A percentile compares a stretch with the other conserved stretches of the same genome.
These are phyloP conservation scores for Malus orientalis DNA, from an alignment of 306 rosid genomes.

Conservation along the genomic window DNA sequence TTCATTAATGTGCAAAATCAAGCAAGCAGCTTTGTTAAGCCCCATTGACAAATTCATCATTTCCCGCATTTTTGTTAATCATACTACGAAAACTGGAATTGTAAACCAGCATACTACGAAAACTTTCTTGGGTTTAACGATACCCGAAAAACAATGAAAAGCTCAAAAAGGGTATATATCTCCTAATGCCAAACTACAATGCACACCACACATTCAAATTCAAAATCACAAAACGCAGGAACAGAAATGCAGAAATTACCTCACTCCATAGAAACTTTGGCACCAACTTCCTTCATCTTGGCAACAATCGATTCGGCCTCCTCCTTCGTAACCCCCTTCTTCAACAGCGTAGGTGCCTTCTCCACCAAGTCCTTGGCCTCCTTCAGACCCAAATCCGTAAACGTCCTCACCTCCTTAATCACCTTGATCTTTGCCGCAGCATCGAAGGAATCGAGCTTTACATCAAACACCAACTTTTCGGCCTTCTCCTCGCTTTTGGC, in stretches of 20 bases:
- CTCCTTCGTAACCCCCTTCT: constrained; percentile 85
- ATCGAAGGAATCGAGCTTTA: constrained; percentile 81
- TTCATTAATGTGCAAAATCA: neutral
- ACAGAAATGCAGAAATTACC: constrained; percentile 28
- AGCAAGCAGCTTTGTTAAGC: neutral
- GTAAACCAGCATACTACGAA: neutral
- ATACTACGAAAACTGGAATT: neutral
- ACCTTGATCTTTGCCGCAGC: constrained; percentile 76
- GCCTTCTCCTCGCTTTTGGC: constrained; percentile 44
- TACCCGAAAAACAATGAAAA: neutral
- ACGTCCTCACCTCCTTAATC: constrained; percentile 83
- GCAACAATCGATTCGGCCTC: constrained; percentile 74
- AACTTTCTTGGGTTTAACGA: neutral
- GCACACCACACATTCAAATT: neutral
- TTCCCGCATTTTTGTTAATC: neutral
- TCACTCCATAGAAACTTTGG: constrained; percentile 80
- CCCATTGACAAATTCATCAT: neutral
- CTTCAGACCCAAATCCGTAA: constrained; percentile 89
- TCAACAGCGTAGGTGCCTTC: constrained; percentile 76
- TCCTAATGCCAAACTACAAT: neutral
- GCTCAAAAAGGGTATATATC: neutral
- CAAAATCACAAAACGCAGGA: neutral
- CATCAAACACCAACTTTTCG: constrained; percentile 82
- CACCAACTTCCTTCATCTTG: constrained; percentile 87
- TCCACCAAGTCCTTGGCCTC: constrained; percentile 97